Evolutionary conservation across 2,329 filamentous ascomycete genomes (phyloP).

Genomic region (Fusarium vanettenii): DNA sequence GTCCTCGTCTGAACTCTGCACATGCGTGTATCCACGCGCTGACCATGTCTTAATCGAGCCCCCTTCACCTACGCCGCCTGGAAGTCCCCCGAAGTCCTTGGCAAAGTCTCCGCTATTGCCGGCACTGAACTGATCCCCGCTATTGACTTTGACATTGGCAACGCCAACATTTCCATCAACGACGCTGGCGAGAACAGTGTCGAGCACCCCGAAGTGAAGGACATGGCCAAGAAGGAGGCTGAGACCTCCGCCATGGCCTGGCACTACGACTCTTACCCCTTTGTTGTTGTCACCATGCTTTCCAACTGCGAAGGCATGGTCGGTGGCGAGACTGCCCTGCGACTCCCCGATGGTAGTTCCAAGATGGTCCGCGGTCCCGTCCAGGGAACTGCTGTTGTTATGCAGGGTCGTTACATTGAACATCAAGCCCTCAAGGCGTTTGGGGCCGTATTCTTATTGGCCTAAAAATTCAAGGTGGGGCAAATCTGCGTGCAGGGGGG

Average conservation of each 20-base stretch:
- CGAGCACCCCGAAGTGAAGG: slow-evolving; percentile 59
- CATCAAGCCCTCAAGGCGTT: slow-evolving; percentile 70
- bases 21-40: slow-evolving; percentile 66
- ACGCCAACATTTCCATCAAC: slow-evolving; percentile 65
- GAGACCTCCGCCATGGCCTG: slow-evolving; percentile 68
- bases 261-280: slow-evolving; percentile 74
- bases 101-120: slow-evolving; percentile 62
- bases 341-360: slow-evolving; percentile 62
- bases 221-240: slow-evolving; percentile 45
- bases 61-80: slow-evolving; percentile 71
- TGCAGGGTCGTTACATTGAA: slow-evolving; percentile 75
- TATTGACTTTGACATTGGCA: slow-evolving; percentile 65
- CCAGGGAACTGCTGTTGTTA: slow-evolving; percentile 68
- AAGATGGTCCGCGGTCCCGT: slow-evolving; percentile 68
- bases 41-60: slow-evolving; percentile 63
- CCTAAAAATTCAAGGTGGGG: too few relatives aligned
- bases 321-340: slow-evolving; percentile 72
- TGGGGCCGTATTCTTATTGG: too few relatives aligned
- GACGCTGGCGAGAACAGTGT: slow-evolving; percentile 47
- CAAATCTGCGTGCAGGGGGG: too few relatives aligned
- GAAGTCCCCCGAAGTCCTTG: slow-evolving; percentile 57
- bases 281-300: slow-evolving; percentile 75
- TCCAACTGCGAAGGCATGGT: slow-evolving; percentile 72
- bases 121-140: slow-evolving; percentile 65
- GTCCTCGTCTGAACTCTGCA: slow-evolving; percentile 60